phyloP scores from a whole-genome alignment of 148 eudicot genomes.

The Polygonum maritimum region DNA sequence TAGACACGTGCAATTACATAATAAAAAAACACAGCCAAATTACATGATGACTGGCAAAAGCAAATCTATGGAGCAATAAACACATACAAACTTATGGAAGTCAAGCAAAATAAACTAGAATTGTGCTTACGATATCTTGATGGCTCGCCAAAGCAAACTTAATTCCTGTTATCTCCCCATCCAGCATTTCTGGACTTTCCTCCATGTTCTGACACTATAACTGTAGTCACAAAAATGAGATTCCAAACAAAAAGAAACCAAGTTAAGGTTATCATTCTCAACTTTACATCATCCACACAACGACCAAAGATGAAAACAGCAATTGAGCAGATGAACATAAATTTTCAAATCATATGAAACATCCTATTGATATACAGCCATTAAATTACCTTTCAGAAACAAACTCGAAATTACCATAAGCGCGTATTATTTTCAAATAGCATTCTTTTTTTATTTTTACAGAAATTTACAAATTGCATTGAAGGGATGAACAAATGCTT shows the following conservation, averaged over 20 bases:
- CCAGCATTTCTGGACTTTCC: conserved; percentile 32
- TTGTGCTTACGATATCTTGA: conserved; percentile 52
- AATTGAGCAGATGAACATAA: not conserved
- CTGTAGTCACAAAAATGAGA: not conserved
- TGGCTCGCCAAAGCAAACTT: conserved; percentile 51
- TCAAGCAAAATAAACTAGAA: not conserved
- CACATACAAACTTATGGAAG: not conserved
- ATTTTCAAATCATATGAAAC: not conserved
- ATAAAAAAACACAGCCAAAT: not conserved
- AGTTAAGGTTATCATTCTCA: not conserved
- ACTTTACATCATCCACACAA: not conserved
- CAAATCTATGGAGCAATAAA: no score
- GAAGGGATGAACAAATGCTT: not conserved
- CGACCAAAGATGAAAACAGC: not conserved
- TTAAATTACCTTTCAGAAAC: not conserved
- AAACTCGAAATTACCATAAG: not conserved
- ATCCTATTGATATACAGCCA: not conserved
- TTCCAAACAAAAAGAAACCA: not conserved
- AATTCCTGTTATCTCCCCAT: conserved; percentile 52
- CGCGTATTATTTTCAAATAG: not conserved
- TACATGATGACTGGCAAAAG: not conserved
- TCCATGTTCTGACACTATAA: conserved; percentile 23
- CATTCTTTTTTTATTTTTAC: not conserved
- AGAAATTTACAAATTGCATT: not conserved
- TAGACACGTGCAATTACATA: not conserved